Evolutionary conservation across 2,329 filamentous ascomycete species (phyloP), one percentile per base, ranked within the genome.

Genomic region (Cordyceps tenuipes): DNA sequence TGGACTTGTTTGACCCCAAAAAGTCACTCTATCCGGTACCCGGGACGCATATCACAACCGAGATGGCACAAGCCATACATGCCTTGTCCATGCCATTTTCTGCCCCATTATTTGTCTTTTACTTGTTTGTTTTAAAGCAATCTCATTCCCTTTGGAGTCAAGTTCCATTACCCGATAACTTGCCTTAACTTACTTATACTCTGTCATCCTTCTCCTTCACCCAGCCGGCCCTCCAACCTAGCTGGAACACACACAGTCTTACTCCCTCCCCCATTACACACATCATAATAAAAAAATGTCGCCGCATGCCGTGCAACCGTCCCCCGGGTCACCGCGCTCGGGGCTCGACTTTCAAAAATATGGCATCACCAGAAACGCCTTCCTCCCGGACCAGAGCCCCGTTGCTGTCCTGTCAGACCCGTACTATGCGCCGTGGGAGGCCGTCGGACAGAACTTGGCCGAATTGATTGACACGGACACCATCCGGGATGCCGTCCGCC

Each of bases 401-500:
- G 76, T 91, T 1, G 77, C 81, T 21, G 67, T 73, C 19, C 78
- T 96, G 4, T 79, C 86, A 0, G 81, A 90, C 65, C 67, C 81
- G 0, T 94, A 93, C 73, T 96, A 95, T 67, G 76, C 82, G 47
- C 84, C 86, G 34, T 96, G 91, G 92, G 91, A 96, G 70, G 73
- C 80, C 0, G 73, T 94, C 2, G 80, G 86, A 2, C 77, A 80
- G 19, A 84, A 88, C 57, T 76, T 96, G 5, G 86, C 92, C 36
- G 73, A 76, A 0, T 74, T 91, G 8, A 79, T 96, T 31, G 75
- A 88, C 26, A 81, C 80, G 61, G 82, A 81, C 64, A 79, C 83
- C 43, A 76, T 96, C 39, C 82, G 88, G 46, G 72, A 78, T 0
- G 78, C 82, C 5, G 80, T 94, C 12, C 79, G 88, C 49, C 69